phyloP scores from a whole-genome alignment of 306 rosid species.

The Corylus heterophylla region DNA sequence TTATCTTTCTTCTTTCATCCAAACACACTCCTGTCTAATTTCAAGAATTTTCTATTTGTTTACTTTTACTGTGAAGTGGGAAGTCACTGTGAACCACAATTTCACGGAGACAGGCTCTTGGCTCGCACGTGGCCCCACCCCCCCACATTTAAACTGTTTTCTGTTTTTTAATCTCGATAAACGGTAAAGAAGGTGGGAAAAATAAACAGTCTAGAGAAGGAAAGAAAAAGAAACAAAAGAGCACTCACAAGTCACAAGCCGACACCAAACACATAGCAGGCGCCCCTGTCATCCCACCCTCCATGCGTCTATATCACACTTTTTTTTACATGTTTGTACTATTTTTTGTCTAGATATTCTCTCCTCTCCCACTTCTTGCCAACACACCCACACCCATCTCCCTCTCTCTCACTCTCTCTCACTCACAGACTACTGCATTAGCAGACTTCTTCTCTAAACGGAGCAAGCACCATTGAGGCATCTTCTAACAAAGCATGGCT shows the following conservation, averaged over 20 bases:
- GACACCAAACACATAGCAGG: conserved; percentile 12
- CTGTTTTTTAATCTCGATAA: not conserved
- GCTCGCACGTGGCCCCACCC: not conserved
- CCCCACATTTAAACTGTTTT: not conserved
- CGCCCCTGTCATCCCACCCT: conserved; percentile 39
- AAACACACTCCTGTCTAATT: too few species aligned
- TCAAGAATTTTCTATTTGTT: not conserved
- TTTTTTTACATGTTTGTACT: not conserved
- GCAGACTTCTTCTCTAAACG: not conserved
- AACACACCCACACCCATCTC: conserved; percentile 33
- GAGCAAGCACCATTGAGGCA: conserved; percentile 1
- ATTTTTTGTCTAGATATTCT: conserved; percentile 33
- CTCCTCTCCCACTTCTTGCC: conserved; percentile 16
- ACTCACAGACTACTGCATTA: conserved; percentile 9
- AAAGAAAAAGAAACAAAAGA: not conserved
- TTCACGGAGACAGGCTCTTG: not conserved
- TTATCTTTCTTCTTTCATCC: too few species aligned
- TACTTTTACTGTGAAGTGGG: not conserved
- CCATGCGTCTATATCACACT: conserved; percentile 29
- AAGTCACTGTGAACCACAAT: too few species aligned
- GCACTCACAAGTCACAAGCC: not conserved
- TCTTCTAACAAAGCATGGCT: conserved; percentile 42
- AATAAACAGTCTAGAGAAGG: not conserved
- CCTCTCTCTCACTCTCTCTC: conserved; percentile 14
- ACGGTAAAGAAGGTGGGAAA: not conserved